Base-by-base conservation (phyloP, 805 yeast species). In the Candida pseudoglaebosa region DNA sequence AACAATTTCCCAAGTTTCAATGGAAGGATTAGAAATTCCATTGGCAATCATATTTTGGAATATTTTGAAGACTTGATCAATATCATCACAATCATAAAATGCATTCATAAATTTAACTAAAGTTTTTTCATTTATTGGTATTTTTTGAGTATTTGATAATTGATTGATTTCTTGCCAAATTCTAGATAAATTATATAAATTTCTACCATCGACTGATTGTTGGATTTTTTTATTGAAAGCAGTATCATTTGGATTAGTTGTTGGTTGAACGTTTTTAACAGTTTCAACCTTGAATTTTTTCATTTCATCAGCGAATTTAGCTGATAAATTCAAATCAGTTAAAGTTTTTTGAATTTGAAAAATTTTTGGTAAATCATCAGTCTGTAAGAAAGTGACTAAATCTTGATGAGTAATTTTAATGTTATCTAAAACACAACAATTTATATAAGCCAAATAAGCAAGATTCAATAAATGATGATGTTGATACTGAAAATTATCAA, bases 1-100 rank as follows among this genome's bases (percentile, higher is more conserved):
- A 20, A 82, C 65, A 37, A 74, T 67, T 37, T 80, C 79, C 88
- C 88, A 84, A 1, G 78, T 56, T 0, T 56, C 47, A n/a, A 68
- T 47, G 4, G 71, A 56, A n/a, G 78, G 78, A 18, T 45, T 51
- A 1, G 44, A 44, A 13, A 67, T 51, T 15, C 70, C 72, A 5
- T 54, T 48, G 8, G 54, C 44, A 19, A 71, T 46, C 61, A 82
- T 54, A 31, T 59, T 63, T 42, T 73, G 75, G 77, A 85, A 82
- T 1, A 77, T 54, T 8, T 59, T 58, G 40, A 72, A 60, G 2
- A 73, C 71, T 26, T 58, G 60, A 12, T 56, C 55, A 13, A 65
- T 59, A 19, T 47, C 43, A 29, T 65, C 64, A 29, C 62, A 50
- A 1, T 56, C 60, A 39, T 65, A 64, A 51, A 61, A 77, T 28